A percentile compares a stretch with the other conserved stretches of the same genome.
Evolutionary conservation across 345 rosid species (phyloP).

Genomic region (Salix viminalis): DNA sequence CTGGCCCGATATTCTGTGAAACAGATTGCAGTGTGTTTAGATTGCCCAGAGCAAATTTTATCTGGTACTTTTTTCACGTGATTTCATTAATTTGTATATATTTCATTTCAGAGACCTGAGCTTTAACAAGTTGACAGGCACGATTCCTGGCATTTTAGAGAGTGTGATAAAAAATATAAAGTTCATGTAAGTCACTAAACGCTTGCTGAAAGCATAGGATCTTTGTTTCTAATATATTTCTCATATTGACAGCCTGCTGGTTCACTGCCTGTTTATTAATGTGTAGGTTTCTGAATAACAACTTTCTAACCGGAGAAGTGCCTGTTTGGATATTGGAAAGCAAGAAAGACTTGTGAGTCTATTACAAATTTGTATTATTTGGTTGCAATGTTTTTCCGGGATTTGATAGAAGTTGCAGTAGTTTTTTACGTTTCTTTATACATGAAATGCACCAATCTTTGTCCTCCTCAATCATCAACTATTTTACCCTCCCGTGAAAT

Average conservation of each 20-base stretch:
- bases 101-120: constrained; percentile 62
- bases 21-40: neutral
- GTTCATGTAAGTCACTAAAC: constrained; percentile 43
- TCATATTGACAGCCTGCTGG: neutral
- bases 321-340: constrained; percentile 44
- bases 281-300: constrained; percentile 68
- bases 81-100: neutral
- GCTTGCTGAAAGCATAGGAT: neutral
- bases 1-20: neutral
- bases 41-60: neutral
- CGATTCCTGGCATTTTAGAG: constrained; percentile 36
- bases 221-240: neutral
- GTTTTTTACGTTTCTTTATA: neutral
- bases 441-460: neutral
- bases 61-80: neutral
- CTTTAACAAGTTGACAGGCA: constrained; percentile 62
- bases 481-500: neutral
- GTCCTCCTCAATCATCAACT: neutral
- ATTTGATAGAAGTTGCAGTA: neutral
- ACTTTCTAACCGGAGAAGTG: constrained; percentile 62
- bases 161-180: neutral
- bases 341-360: constrained; percentile 38
- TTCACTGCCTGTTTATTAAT: neutral
- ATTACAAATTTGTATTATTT: neutral
- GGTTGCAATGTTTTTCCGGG: neutral